These are phyloP conservation scores for Zygosaccharomyces gambellarensis DNA, from an alignment of 805 yeast genomes.

Conservation along the genomic window DNA sequence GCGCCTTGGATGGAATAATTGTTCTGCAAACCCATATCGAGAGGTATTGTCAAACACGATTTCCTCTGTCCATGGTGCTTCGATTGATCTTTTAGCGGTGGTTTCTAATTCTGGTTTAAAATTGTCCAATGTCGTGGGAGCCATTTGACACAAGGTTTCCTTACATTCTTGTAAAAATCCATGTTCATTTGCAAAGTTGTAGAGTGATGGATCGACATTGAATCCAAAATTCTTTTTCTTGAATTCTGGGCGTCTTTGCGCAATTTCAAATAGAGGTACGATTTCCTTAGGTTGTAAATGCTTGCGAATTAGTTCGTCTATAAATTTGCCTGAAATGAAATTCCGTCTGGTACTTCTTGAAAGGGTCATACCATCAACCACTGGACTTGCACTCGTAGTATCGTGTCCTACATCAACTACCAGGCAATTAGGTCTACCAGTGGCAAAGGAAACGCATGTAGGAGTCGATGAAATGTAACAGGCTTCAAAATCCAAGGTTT, in stretches of 20 bases:
- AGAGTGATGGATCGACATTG: conserved; percentile 44
- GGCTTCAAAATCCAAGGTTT: conserved; percentile 69
- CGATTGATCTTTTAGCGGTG: conserved; percentile 48
- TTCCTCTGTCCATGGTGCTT: conserved; percentile 71
- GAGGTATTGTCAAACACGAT: conserved; percentile 53
- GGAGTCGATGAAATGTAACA: conserved; percentile 76
- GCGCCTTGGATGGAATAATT: conserved; percentile 60
- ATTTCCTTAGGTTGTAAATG: conserved; percentile 34
- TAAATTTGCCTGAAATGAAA: conserved; percentile 64
- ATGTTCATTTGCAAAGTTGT: conserved; percentile 50
- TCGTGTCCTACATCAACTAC: conserved; percentile 87
- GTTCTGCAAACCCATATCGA: conserved; percentile 60
- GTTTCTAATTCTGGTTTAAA: conserved; percentile 26
- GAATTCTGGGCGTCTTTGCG: conserved; percentile 31
- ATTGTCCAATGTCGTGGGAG: conserved; percentile 24
- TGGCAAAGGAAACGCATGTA: conserved; percentile 83
- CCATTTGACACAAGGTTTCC: conserved; percentile 57
- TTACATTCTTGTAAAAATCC: conserved; percentile 65
- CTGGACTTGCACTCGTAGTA: conserved; percentile 70
- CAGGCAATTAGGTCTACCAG: conserved; percentile 80
- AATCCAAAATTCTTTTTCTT: conserved; percentile 24
- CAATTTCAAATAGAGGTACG: conserved; percentile 32
- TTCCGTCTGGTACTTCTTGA: conserved; percentile 67
- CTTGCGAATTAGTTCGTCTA: conserved; percentile 35
- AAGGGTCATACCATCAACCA: conserved; percentile 74